Evolutionary conservation across 257 asterid species (phyloP).

Genomic region (Ehretia macrophylla): DNA sequence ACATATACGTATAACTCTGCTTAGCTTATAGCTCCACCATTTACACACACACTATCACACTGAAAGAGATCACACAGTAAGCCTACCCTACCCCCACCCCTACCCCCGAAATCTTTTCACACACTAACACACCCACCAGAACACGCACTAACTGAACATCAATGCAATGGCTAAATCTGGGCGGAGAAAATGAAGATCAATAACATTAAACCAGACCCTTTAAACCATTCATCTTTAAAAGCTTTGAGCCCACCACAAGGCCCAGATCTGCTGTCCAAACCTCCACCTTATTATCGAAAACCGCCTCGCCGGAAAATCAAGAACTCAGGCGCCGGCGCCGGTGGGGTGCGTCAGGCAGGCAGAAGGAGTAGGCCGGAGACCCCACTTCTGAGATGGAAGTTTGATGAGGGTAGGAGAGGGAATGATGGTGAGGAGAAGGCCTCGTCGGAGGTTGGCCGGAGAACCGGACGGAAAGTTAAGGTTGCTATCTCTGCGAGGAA

Average conservation of each 20-base stretch:
- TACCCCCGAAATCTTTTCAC: too few species aligned
- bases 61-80: too few species aligned
- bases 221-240: conserved; percentile 9
- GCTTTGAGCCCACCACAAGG: conserved; percentile 11
- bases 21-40: neutral
- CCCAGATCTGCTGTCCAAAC: too few species aligned
- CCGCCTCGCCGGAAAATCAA: conserved; percentile 47
- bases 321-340: conserved; percentile 28
- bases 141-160: too few species aligned
- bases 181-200: conserved; percentile 44
- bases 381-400: conserved; percentile 60
- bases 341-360: conserved; percentile 18
- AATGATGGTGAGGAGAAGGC: conserved; percentile 20
- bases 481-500: conserved; percentile 40
- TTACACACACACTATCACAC: neutral
- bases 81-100: too few species aligned
- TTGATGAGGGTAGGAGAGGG: conserved; percentile 30
- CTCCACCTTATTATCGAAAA: conserved; percentile 24
- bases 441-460: conserved; percentile 26
- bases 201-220: conserved; percentile 21
- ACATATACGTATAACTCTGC: conserved; percentile 10
- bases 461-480: conserved; percentile 24
- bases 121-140: neutral
- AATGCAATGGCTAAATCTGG: conserved; percentile 34
- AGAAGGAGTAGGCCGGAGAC: conserved; percentile 55